Base-by-base conservation (phyloP, 306 rosid genomes). In the Arachis hypogaea region DNA sequence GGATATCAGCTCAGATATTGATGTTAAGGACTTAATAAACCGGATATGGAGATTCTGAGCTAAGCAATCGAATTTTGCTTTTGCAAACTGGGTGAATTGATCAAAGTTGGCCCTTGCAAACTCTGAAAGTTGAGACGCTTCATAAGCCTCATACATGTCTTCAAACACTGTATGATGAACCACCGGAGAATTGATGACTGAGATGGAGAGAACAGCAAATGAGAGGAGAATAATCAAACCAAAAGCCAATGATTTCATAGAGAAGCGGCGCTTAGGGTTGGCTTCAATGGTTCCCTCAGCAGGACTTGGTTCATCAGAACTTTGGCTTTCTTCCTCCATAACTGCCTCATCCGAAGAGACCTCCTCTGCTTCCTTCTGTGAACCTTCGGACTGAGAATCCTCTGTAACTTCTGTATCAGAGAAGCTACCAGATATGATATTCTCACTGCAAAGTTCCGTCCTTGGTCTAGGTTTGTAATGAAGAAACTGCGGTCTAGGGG, bases 401-500 rank as follows among this genome's bases (percentile, higher is more conserved):
- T 90, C 93, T 0, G 89, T 75, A 28, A 66, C 56, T 33, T 92
- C 96, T 7, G 84, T 52, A 58, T 90, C 96, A 0, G 96, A 90
- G 72, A 78, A 78, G 82, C 80, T 86, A 54, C 68, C 87, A 3
- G 75, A 84, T 9, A 78, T 38, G 75, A 85, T 75, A 67, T 83
- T 78, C 60, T 80, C 85, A 41, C 59, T 73, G 50, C 59, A 67
- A 22, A 87, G 78, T 61, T 81, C 84, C 28, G 84, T 77, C 68
- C 89, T 74, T 2, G 89, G 86, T 62, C 84, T 89, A 0, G 97
- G 97, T 73, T 71, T 85, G 82, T 90, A 93, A 74, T 78, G 92
- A 54, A 93, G 97, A 72, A 93, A 93, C 78, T 85, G 93, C 3
- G 98, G 97, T 75, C 98, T 86, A 0, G 98, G 96, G 1, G 96